phyloP scores from a whole-genome alignment of 345 rosid genomes.

The Mallotus nudiflorus region DNA sequence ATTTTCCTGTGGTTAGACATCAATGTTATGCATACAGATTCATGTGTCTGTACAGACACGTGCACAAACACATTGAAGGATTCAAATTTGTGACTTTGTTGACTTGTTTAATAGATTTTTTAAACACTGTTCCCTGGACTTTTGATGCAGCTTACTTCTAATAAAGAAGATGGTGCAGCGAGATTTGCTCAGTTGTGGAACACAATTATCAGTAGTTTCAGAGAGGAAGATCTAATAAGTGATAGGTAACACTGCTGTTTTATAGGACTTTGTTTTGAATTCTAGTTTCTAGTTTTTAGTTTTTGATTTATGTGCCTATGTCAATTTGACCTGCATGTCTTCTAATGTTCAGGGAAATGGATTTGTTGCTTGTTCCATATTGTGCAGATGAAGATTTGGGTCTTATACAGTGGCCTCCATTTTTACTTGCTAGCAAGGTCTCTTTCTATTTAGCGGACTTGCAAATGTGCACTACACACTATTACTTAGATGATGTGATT shows the following conservation, averaged over 20 bases:
- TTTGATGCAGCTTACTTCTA: slow-evolving; percentile 48
- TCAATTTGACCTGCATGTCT: slow-evolving; percentile 21
- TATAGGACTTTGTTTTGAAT: not conserved
- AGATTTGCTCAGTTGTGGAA: slow-evolving; percentile 99
- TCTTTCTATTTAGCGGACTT: slow-evolving; percentile 13
- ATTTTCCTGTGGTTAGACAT: slow-evolving; percentile 48
- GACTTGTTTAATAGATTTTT: not conserved
- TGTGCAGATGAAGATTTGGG: slow-evolving; percentile 97
- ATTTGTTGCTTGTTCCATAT: slow-evolving; percentile 96
- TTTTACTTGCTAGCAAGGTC: slow-evolving; percentile 98
- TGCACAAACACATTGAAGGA: too few relatives aligned
- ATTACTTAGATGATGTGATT: slow-evolving; percentile 10
- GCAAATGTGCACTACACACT: not conserved
- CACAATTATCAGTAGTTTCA: slow-evolving; percentile 87
- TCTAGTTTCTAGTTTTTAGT: not conserved
- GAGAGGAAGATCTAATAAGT: slow-evolving; percentile 96
- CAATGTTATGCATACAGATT: not conserved
- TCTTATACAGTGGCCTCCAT: slow-evolving; percentile 96
- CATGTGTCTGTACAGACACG: not conserved
- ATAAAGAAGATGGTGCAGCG: slow-evolving; percentile 80
- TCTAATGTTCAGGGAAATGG: slow-evolving; percentile 77
- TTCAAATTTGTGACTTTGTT: not conserved
- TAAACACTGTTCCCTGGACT: not conserved
- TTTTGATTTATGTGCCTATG: not conserved
- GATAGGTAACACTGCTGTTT: slow-evolving; percentile 45